Base-by-base conservation (phyloP, 805 yeast genomes). In the Priceomyces fermenticarens region DNA sequence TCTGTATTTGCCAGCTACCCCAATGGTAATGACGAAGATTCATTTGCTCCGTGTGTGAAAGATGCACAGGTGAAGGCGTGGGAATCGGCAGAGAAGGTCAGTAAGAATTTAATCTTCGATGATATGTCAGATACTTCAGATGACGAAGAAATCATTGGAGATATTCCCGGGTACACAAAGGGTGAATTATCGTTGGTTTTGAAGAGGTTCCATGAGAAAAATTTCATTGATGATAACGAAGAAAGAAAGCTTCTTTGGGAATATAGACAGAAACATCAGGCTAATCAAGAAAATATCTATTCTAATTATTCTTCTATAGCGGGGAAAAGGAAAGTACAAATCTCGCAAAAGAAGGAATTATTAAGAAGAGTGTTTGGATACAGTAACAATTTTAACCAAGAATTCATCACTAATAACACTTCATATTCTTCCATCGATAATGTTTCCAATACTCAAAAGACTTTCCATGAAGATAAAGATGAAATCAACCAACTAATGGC, bases 11-110 rank as follows among this genome's bases (percentile, higher is more conserved):
- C 64, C 26, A 48, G 53, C 32, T 50, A 52, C 29, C 51, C 55
- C 11, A 45, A 44, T 29, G 53, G 48, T 1, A 41, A 36, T 30
- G 31, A 46, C 8, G 49, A 46, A 12, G 49, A 45, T 20, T 47
- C 50, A 27, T 37, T 54, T n/a, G 63, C 65, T 15, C 72, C 70
- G 1, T 55, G 60, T 11, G 50, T 67, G 8, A 69, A 64, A 49
- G 65, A 63, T 32, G 63, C 72, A n/a, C 73, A 68, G 46, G 54
- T 69, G 10, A 58, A 60, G 38, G 73, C 73, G 13, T 70, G 75
- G 75, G 74, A 70, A 44, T 59, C 66, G 20, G 74, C 73, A 1
- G 74, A 70, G 43, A 62, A 63, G 45, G 59, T 65, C 32, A 59
- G 63, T 41, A 49, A 54, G 17, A 67, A 60, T 39, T 45, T 68